Evolutionary conservation across 441 rosid genomes (phyloP).

Genomic region (Pelargonium exstipulatum): DNA sequence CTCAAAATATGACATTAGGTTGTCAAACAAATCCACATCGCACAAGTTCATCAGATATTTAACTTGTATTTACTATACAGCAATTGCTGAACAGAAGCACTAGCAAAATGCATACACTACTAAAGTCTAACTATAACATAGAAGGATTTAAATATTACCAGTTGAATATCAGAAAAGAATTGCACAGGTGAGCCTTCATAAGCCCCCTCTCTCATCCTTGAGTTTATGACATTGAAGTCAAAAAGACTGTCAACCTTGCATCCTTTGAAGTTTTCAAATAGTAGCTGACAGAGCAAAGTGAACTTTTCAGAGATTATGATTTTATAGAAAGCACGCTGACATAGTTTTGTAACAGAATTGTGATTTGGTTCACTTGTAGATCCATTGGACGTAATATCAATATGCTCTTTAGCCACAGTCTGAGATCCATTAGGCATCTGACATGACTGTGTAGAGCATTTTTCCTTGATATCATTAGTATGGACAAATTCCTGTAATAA

Average conservation of each 20-base stretch:
- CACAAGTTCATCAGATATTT: not conserved
- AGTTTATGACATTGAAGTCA: constrained; percentile 46
- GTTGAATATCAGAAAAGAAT: constrained; percentile 53
- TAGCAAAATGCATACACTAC: not conserved
- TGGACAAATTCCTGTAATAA: constrained; percentile 40
- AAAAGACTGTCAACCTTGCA: constrained; percentile 46
- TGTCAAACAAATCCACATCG: not conserved
- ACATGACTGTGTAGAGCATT: constrained; percentile 26
- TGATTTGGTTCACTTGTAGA: constrained; percentile 31
- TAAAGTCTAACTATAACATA: constrained; percentile 7
- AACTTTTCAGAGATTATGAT: constrained; percentile 67
- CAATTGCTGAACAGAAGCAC: not conserved
- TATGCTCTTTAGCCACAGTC: constrained; percentile 27
- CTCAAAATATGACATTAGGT: not conserved
- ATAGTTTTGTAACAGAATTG: constrained; percentile 42
- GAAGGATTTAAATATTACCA: constrained; percentile 38
- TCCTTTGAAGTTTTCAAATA: constrained; percentile 64
- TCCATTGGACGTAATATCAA: constrained; percentile 33
- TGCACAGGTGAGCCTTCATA: constrained; percentile 61
- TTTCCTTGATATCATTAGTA: constrained; percentile 31
- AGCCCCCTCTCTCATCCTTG: constrained; percentile 67
- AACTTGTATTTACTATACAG: not conserved
- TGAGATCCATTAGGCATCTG: constrained; percentile 33
- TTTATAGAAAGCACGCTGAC: constrained; percentile 55
- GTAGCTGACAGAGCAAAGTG: constrained; percentile 57